phyloP scores from a whole-genome alignment of 1,284 basidiomycete genomes.

The Trichosporon sp. region DNA sequence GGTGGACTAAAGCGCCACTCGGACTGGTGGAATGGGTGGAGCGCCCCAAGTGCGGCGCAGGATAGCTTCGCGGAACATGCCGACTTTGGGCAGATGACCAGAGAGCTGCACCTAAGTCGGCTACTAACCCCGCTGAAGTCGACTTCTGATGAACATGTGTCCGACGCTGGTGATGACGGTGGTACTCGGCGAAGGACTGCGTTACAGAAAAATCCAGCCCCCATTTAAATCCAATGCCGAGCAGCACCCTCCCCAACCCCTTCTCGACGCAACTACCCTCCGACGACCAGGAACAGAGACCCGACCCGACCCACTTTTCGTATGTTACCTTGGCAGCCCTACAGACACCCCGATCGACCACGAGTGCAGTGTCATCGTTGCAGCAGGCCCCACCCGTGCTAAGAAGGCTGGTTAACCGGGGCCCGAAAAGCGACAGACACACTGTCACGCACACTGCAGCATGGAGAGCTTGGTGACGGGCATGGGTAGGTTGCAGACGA shows the following conservation, averaged over 20 bases:
- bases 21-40: neutral
- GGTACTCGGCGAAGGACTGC: neutral
- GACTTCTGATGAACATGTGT: neutral
- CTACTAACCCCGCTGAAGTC: neutral
- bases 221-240: neutral
- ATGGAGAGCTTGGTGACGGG: neutral
- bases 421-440: neutral
- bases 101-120: neutral
- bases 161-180: neutral
- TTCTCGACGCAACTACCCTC: neutral
- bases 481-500: neutral
- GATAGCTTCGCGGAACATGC: neutral
- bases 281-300: conserved; percentile 1
- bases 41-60: conserved; percentile 1
- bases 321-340: conserved; percentile 3
- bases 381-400: neutral
- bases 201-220: neutral
- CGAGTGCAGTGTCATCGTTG: neutral
- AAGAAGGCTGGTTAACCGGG: neutral
- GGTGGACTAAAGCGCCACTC: conserved; percentile 6
- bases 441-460: neutral
- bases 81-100: neutral
- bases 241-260: neutral
- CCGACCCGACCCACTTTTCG: conserved; percentile 8
- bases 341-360: conserved; percentile 6